Evolutionary conservation across 176 grass and related monocot genomes (phyloP).

Genomic region (Juncus inflexus): DNA sequence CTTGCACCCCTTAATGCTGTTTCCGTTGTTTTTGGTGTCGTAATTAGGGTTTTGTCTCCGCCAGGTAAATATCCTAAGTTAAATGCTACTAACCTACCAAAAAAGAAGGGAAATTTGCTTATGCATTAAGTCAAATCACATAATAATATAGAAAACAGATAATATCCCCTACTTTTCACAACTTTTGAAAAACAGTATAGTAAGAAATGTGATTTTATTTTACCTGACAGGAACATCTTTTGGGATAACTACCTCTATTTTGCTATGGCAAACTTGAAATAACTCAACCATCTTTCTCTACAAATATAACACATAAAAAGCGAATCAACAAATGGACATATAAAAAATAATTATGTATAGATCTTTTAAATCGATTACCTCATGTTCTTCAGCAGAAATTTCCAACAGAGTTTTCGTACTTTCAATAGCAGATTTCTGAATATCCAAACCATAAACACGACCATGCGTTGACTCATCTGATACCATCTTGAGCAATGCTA

Average conservation of each 20-base stretch:
- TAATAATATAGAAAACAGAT: too few species aligned
- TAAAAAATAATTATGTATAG: constrained; percentile 5
- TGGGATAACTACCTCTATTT: constrained; percentile 73
- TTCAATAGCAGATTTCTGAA: constrained; percentile 62
- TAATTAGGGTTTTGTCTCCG: constrained; percentile 78
- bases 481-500: constrained; percentile 77
- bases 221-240: constrained; percentile 65
- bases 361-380: constrained; percentile 39
- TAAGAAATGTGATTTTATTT: background rate
- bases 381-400: constrained; percentile 35
- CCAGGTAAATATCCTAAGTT: constrained; percentile 91
- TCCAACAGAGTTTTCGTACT: constrained; percentile 61
- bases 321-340: constrained; percentile 1
- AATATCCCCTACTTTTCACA: too few species aligned
- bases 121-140: too few species aligned
- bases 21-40: constrained; percentile 61
- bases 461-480: constrained; percentile 43
- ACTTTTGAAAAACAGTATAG: too few species aligned
- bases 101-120: background rate
- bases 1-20: constrained; percentile 67
- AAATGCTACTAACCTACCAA: constrained; percentile 74
- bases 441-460: constrained; percentile 75
- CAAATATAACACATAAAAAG: constrained; percentile 11
- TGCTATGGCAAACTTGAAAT: constrained; percentile 69
- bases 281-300: constrained; percentile 62